Base-by-base conservation (phyloP, 164 flowering plant species). In the Umbilicus rupestris region DNA sequence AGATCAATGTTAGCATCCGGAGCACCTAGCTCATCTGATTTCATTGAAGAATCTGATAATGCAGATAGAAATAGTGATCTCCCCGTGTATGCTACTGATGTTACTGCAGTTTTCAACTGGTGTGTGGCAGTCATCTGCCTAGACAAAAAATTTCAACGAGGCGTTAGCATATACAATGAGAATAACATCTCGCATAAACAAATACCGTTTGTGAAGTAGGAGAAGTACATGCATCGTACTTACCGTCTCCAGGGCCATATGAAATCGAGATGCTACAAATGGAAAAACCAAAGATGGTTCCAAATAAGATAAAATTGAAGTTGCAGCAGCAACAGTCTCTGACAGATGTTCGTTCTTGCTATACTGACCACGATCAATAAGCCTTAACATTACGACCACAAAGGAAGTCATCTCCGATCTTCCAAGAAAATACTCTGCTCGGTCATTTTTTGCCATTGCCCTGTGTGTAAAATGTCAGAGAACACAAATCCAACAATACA, bases 351-450 rank as follows among this genome's bases (percentile, higher is more conserved):
- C 96, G 72, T 84, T 84, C 78, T 95, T 95, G 86, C 99, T 95
- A 68, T 95, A 91, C 73, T 95, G 99, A 47, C 97, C 99, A 73
- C 99, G 96, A 70, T 89, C 95, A 74, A 91, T 85, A 65, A 95
- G 76, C 82, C 85, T 91, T 75, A 95, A 73, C 44, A 88, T 66
- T 63, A 73, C 77, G 69, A 73, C 81, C n/a, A 95, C 96, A 85
- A 95, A 95, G 55, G 78, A 71, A 64, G 63, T 67, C 78, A 93
- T 83, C 74, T 95, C 96, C 65, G 79, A 49, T 71, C 70, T 79
- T 70, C 86, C 87, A 41, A 95, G 71, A 77, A 67, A 78, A 14
- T 70, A 71, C 66, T 80, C 83, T 70, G 72, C 22, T 45, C 33
- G 72, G 44, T 55, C 69, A 42, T 63, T 70, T 28, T 70, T 72